These are phyloP conservation scores for Tolypocladium nubicola DNA, from an alignment of 2,329 filamentous ascomycete species.

Conservation along the genomic window DNA sequence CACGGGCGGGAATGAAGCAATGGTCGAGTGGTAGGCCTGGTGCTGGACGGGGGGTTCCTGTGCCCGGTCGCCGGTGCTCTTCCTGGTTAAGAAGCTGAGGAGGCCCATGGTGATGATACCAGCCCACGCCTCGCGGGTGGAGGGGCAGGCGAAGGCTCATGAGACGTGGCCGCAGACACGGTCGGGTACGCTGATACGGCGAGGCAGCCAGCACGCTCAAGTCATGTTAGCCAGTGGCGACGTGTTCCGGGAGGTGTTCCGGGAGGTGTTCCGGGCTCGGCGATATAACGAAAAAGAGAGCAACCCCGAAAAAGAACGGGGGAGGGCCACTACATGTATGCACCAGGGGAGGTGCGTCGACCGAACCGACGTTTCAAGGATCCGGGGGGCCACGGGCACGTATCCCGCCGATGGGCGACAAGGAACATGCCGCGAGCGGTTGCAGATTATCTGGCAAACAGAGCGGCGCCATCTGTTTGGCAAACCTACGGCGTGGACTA, in stretches of 20 bases:
- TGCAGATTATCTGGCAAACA: background rate
- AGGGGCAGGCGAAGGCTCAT: background rate
- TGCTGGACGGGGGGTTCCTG: background rate
- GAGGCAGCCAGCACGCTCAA: background rate
- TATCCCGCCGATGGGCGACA: background rate
- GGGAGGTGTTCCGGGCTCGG: background rate
- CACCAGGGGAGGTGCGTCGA: background rate
- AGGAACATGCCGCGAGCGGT: background rate
- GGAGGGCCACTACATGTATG: background rate
- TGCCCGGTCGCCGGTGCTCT: background rate
- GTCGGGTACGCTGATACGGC: background rate
- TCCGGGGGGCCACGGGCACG: background rate
- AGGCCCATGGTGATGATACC: background rate
- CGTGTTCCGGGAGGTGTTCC: no score
- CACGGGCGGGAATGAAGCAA: background rate
- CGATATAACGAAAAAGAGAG: background rate
- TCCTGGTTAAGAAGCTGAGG: slow-evolving; percentile 2
- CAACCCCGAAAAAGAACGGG: background rate
- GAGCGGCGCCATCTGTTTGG: no score
- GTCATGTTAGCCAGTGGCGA: background rate
- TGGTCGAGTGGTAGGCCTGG: background rate
- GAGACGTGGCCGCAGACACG: background rate
- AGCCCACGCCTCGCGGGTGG: background rate
- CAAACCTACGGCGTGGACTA: background rate
- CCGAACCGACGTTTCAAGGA: background rate